Conservation (phyloP, 805 yeast species). For the Pichia occidentalis region DNA sequence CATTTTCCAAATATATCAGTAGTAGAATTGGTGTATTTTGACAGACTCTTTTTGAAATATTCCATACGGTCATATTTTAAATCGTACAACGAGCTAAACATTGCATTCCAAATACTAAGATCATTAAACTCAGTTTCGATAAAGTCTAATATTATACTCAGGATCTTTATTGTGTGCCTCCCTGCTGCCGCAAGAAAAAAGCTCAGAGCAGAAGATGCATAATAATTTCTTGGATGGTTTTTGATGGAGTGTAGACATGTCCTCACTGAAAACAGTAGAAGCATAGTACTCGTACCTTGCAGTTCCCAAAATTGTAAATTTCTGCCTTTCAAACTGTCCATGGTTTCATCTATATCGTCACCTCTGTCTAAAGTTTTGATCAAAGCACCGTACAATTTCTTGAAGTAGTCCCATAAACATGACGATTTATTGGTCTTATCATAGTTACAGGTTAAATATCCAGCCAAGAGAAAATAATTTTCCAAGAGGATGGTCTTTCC, state of each 20-base stretch:
- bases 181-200: conserved; percentile 9
- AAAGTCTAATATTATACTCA: too few species aligned
- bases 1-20: too few species aligned
- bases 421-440: conserved; percentile 31
- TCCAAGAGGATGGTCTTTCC: background rate
- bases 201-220: conserved; percentile 38
- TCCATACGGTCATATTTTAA: too few species aligned
- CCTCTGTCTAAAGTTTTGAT: background rate
- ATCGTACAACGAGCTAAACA: too few species aligned
- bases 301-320: too few species aligned
- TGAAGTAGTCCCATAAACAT: conserved; percentile 27
- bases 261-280: background rate
- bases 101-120: too few species aligned
- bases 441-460: conserved; percentile 21
- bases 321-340: background rate
- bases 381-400: conserved; percentile 10
- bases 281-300: background rate
- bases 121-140: too few species aligned
- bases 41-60: too few species aligned
- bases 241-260: conserved; percentile 30
- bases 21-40: too few species aligned
- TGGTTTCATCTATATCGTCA: background rate
- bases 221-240: conserved; percentile 42
- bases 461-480: conserved; percentile 4
- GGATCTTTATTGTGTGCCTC: background rate